Base-by-base conservation (phyloP, 2,329 filamentous ascomycete genomes). In the Geosmithia putterillii region DNA sequence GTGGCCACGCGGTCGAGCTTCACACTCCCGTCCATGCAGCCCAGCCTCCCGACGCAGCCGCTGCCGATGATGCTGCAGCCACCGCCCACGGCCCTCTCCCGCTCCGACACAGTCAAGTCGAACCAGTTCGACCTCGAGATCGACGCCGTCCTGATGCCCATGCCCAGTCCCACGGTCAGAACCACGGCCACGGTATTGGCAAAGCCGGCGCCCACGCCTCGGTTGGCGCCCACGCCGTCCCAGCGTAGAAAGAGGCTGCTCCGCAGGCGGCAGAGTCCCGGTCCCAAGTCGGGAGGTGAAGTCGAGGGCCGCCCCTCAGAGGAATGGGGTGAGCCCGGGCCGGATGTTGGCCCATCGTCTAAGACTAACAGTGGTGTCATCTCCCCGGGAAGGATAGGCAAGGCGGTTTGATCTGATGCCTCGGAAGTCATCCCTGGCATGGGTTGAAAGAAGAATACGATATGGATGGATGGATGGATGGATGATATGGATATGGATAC, bases 61-160 rank as follows among this genome's bases (percentile, higher is more conserved):
- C 28, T 32, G 10, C 28, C 10, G 28, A 12, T 32, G 28, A 6
- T 9, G 28, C 10, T 32, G 28, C 28, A 32, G 28, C 28, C 5
- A 14, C 5, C 10, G 6, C 4, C 28, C 10, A 32, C 28, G 10
- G 3, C 28, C 10, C 28, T 32, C 28, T 9, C 28, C 3, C 28
- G 28, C 6, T 32, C 28, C 10, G 28, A 32, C 15, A 32, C 28
- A 12, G 40, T 78, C 54, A 73, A 76, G 38, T 79, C 76, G 2
- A 76, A 81, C 49, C 77, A 76, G 2, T 81, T 81, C 52, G 78
- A 82, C 50, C 64, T 81, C n/a, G 77, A 81, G 53, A 48, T 62
- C 12, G 55, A 58, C 42, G 48, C 47, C 15, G 5, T 14, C 10
- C n/a, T n/a, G n/a, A n/a, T n/a, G n/a, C n/a, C n/a, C n/a, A n/a